Evolutionary conservation across 257 asterid genomes (phyloP).

Genomic region (Verbena officinalis): DNA sequence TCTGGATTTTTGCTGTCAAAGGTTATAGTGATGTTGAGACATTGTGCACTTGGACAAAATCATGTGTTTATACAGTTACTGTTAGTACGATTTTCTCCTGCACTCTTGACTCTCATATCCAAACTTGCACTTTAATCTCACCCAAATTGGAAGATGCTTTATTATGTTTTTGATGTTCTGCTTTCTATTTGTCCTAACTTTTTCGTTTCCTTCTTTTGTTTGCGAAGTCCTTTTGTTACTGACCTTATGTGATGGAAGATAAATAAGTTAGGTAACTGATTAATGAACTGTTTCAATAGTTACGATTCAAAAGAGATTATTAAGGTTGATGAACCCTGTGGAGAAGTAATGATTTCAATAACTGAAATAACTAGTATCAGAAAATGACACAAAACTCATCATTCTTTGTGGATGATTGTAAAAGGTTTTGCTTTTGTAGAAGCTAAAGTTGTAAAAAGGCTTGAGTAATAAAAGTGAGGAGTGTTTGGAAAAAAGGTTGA

Average conservation of each 20-base stretch:
- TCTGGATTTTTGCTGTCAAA: background rate
- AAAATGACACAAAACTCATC: background rate
- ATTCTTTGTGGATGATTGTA: too few species aligned
- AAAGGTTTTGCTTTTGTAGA: too few species aligned
- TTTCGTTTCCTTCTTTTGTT: too few species aligned
- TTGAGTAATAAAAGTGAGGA: too few species aligned
- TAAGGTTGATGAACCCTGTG: slow-evolving; percentile 2
- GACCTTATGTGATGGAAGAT: slow-evolving; percentile 4
- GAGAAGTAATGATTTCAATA: slow-evolving; percentile 1
- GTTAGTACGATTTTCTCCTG: background rate
- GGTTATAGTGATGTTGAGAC: background rate
- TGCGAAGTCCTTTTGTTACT: too few species aligned
- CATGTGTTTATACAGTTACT: too few species aligned
- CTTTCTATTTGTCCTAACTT: background rate
- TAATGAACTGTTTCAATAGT: background rate
- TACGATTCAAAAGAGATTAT: background rate
- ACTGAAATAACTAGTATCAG: background rate
- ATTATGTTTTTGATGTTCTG: background rate
- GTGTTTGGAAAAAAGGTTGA: too few species aligned
- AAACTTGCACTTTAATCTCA: background rate
- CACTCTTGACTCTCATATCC: background rate
- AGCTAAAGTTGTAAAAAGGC: too few species aligned
- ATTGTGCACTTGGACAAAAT: too few species aligned
- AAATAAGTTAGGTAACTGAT: background rate
- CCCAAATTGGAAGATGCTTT: background rate